These are phyloP conservation scores for Bertia moriformis DNA, from an alignment of 2,329 filamentous ascomycete species.

Conservation along the genomic window DNA sequence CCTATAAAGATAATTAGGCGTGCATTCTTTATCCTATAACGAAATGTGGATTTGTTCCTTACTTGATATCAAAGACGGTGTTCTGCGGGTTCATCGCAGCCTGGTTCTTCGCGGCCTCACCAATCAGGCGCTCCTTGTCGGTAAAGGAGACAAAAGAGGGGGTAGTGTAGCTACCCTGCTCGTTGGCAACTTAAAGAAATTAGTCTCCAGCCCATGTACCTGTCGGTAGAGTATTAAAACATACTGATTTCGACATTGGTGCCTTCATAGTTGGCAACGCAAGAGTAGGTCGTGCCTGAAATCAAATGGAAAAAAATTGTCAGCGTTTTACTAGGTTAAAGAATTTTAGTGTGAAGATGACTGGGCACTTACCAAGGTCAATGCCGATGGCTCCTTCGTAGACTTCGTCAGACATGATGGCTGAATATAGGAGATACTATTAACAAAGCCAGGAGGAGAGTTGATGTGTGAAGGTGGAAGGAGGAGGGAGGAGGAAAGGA, in stretches of 20 bases:
- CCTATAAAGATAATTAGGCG: constrained; percentile 29
- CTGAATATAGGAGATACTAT: constrained; percentile 1
- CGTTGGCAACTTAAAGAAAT: constrained; percentile 65
- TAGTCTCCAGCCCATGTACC: constrained; percentile 3
- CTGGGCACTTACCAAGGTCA: constrained; percentile 75
- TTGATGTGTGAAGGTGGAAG: constrained; percentile 8
- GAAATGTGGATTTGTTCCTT: constrained; percentile 24
- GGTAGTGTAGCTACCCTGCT: constrained; percentile 98
- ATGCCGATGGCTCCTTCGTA: constrained; percentile 99
- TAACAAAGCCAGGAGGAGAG: constrained; percentile 6
- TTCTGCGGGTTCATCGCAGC: constrained; percentile 97
- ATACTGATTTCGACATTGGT: constrained; percentile 97
- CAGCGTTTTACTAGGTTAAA: constrained; percentile 9
- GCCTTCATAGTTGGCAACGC: constrained; percentile 98
- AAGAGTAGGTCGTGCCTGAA: constrained; percentile 96
- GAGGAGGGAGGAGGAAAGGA: constrained; percentile 4
- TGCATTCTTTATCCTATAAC: constrained; percentile 2
- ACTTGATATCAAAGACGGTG: constrained; percentile 99
- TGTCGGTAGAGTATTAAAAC: constrained; percentile 15
- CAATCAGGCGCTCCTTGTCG: constrained; percentile 94
- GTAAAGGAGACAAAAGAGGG: constrained; percentile 99
- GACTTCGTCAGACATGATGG: constrained; percentile 87
- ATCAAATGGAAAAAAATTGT: too few species aligned
- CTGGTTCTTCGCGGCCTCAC: constrained; percentile 99
- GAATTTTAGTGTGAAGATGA: background rate